Evolutionary conservation across 331 rosid genomes (phyloP).

Genomic region (Erythrophleum ivorense): DNA sequence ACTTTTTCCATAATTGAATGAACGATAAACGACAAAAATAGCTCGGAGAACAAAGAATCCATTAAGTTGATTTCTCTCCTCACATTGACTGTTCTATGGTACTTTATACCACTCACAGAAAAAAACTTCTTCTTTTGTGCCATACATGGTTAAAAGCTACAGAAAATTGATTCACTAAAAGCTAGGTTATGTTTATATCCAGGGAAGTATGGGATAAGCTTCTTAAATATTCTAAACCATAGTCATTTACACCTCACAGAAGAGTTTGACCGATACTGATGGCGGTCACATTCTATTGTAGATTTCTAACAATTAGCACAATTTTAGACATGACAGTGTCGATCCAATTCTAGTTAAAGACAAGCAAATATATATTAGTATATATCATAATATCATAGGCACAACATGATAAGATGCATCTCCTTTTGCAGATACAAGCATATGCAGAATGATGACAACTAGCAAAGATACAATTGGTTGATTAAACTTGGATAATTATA

Average conservation of each 20-base stretch:
- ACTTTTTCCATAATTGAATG: not conserved
- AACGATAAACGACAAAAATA: constrained; percentile 6
- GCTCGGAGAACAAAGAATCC: constrained; percentile 9
- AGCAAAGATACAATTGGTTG: not conserved
- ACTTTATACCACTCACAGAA: not conserved
- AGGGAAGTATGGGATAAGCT: constrained; percentile 17
- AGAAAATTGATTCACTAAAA: constrained; percentile 23
- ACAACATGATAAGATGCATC: constrained; percentile 29
- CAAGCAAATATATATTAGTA: not conserved
- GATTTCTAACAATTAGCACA: constrained; percentile 18
- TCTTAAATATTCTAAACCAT: constrained; percentile 1
- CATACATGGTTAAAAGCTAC: constrained; percentile 32
- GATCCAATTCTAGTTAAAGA: constrained; percentile 36
- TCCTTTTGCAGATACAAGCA: constrained; percentile 9
- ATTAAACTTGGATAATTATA: not conserved
- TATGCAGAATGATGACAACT: constrained; percentile 8
- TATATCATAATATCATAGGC: not conserved
- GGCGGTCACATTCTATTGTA: constrained; percentile 35
- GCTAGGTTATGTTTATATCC: constrained; percentile 36
- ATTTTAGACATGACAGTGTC: not conserved
- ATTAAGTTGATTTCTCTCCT: constrained; percentile 14
- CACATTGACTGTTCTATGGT: not conserved
- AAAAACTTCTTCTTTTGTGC: constrained; percentile 26
- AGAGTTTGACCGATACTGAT: constrained; percentile 41
- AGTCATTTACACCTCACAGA: constrained; percentile 34